phyloP scores from a whole-genome alignment of 2,329 filamentous ascomycete species.

The Xylaria sp. region DNA sequence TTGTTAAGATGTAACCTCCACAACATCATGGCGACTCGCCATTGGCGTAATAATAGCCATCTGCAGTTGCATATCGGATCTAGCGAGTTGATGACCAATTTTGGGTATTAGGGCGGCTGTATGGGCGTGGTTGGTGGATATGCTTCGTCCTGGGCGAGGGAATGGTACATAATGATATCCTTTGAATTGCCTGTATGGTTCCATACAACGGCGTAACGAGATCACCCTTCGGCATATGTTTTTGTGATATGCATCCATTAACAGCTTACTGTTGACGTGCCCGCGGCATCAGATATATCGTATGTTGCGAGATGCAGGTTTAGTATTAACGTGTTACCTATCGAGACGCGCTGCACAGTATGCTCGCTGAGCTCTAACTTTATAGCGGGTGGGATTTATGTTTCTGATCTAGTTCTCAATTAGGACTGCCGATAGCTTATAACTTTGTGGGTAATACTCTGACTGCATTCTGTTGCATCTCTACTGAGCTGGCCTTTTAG shows the following conservation, averaged over 20 bases:
- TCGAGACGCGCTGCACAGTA: neutral
- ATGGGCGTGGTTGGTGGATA: neutral
- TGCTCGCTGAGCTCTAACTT: constrained; percentile 5
- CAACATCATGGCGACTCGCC: neutral
- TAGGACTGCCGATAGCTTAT: neutral
- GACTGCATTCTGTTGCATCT: neutral
- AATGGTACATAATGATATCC: neutral
- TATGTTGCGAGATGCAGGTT: constrained; percentile 1
- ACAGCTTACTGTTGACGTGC: constrained; percentile 25
- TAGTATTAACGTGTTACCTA: neutral
- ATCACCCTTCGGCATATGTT: neutral
- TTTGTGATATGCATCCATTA: neutral
- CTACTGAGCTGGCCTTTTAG: neutral
- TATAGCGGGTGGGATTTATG: no score
- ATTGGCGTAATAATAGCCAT: neutral
- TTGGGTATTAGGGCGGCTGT: constrained; percentile 9
- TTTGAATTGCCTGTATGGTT: neutral
- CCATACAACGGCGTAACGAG: neutral
- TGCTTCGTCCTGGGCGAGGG: neutral
- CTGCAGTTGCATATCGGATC: neutral
- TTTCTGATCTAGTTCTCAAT: no score
- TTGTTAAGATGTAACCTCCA: neutral
- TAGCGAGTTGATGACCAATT: constrained; percentile 13
- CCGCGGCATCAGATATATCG: neutral
- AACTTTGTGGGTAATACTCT: neutral